Conservation (phyloP, 2,329 filamentous ascomycete species). For the Penicillium crustosum region DNA sequence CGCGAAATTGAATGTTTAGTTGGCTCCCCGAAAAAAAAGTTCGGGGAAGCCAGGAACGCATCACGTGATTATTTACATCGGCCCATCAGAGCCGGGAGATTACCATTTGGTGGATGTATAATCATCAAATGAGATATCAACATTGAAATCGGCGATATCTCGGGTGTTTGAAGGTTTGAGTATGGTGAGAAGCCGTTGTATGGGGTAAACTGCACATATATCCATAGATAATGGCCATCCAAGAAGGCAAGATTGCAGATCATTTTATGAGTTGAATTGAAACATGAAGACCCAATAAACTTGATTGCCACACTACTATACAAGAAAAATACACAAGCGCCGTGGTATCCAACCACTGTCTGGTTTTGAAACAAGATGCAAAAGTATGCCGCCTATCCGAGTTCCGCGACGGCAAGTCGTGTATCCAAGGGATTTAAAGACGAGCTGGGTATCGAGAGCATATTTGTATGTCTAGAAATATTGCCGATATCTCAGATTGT, state of each 20-base stretch:
- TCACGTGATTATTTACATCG: constrained; percentile 31
- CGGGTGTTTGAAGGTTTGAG: background rate
- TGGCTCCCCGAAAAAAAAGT: constrained; percentile 38
- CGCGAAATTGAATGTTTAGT: constrained; percentile 25
- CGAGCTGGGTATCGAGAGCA: background rate
- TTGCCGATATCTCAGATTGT: background rate
- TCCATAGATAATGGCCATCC: background rate
- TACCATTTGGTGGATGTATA: constrained; percentile 7
- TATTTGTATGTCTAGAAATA: background rate
- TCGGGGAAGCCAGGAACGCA: constrained; percentile 38
- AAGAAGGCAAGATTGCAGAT: constrained; percentile 5
- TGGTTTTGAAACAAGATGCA: constrained; percentile 22
- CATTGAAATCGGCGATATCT: background rate
- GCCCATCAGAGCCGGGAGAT: constrained; percentile 22
- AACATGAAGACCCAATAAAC: constrained; percentile 16
- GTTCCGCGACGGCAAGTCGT: constrained; percentile 10
- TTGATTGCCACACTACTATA: constrained; percentile 26
- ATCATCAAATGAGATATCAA: background rate
- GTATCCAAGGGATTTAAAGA: background rate
- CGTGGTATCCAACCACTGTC: constrained; percentile 18
- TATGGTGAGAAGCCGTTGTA: background rate
- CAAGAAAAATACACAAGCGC: constrained; percentile 28
- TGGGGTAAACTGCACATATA: background rate
- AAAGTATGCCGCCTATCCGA: constrained; percentile 18
- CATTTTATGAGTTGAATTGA: constrained; percentile 16